phyloP scores from a whole-genome alignment of 441 rosid genomes.

The Brassica hybrid region DNA sequence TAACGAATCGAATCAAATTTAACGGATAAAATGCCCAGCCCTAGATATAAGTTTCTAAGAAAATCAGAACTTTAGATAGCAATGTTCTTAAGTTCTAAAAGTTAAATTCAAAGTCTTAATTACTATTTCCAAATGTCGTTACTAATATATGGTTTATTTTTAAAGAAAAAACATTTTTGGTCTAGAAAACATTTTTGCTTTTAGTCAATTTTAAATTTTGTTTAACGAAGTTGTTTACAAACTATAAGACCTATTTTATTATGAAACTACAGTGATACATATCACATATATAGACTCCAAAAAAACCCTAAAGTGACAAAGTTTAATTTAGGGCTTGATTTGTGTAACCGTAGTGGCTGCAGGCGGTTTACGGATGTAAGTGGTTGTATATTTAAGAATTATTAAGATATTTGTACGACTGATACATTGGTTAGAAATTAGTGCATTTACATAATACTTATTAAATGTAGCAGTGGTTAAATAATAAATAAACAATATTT shows the following conservation, averaged over 20 bases:
- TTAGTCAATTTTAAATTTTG: constrained; percentile 10
- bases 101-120: neutral
- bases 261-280: neutral
- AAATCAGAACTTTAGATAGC: neutral
- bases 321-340: neutral
- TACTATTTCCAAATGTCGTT: neutral
- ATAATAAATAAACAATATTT: too few species aligned
- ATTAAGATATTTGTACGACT: too few species aligned
- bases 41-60: neutral
- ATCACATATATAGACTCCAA: neutral
- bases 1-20: too few species aligned
- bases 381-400: too few species aligned
- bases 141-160: neutral
- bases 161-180: neutral
- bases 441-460: too few species aligned
- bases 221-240: neutral
- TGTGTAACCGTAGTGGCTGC: too few species aligned
- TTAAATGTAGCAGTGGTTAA: too few species aligned
- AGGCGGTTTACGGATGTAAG: too few species aligned
- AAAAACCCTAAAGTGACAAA: neutral
- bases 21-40: too few species aligned
- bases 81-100: constrained; percentile 3
- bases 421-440: too few species aligned
- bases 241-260: neutral
- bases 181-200: neutral